phyloP scores from a whole-genome alignment of 1,284 basidiomycete species.

The Phylloboletellus chloephorus region DNA sequence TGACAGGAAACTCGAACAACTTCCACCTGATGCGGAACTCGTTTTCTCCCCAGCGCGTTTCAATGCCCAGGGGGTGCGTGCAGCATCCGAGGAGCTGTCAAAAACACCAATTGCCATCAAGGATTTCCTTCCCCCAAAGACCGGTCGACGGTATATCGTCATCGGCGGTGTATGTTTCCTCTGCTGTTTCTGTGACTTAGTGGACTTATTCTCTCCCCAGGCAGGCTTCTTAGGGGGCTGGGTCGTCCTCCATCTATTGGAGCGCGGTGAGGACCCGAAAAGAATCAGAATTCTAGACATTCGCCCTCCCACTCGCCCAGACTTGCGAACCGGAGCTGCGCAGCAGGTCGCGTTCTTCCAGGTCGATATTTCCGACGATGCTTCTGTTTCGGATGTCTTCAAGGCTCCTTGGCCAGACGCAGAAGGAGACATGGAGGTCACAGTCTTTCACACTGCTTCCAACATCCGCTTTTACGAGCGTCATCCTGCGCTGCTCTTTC shows the following conservation, averaged over 20 bases:
- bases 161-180: constrained; percentile 45
- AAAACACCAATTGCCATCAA: constrained; percentile 31
- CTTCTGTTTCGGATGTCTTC: constrained; percentile 55
- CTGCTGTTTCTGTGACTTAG: background rate
- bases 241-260: constrained; percentile 61
- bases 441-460: constrained; percentile 69
- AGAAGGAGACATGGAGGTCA: constrained; percentile 34
- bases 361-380: constrained; percentile 51
- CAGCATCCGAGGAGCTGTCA: constrained; percentile 34
- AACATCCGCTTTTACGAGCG: constrained; percentile 73
- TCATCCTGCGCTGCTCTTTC: constrained; percentile 41
- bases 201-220: constrained; percentile 31
- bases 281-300: constrained; percentile 66
- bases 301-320: constrained; percentile 47
- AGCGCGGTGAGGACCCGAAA: constrained; percentile 62
- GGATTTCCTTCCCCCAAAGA: constrained; percentile 42
- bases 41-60: constrained; percentile 45
- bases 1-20: constrained; percentile 42
- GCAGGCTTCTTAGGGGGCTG: constrained; percentile 71
- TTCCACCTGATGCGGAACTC: constrained; percentile 39
- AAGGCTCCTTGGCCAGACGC: constrained; percentile 53
- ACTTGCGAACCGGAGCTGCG: constrained; percentile 45
- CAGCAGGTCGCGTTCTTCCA: constrained; percentile 51
- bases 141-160: constrained; percentile 52
- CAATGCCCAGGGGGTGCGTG: constrained; percentile 36